Conservation (phyloP, 2,329 filamentous ascomycete genomes). For the Botryotinia calthae region DNA sequence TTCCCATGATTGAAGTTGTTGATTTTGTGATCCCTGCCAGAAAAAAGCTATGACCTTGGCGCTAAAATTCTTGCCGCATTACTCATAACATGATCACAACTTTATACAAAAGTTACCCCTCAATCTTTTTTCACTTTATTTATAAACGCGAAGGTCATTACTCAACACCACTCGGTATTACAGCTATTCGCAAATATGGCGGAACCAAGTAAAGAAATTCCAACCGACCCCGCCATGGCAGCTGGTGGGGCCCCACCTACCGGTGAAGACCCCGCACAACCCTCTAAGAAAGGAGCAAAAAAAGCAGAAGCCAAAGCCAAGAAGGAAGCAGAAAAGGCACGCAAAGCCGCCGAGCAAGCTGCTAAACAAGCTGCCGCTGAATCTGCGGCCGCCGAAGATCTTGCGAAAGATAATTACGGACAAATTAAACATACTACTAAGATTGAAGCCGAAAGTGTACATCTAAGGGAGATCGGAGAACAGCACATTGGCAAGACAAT, state of each 20-base stretch:
- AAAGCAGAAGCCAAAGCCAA: constrained; percentile 84
- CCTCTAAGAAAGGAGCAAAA: constrained; percentile 77
- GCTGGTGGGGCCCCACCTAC: constrained; percentile 10
- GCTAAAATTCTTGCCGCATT: constrained; percentile 21
- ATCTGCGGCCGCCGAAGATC: constrained; percentile 61
- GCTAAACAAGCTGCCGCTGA: constrained; percentile 66
- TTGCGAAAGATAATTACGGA: constrained; percentile 78
- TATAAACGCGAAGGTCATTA: background rate
- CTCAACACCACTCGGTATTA: background rate
- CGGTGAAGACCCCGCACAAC: constrained; percentile 23
- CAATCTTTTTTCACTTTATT: constrained; percentile 12
- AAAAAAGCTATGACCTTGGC: constrained; percentile 12
- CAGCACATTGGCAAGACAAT: constrained; percentile 67
- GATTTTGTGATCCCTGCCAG: background rate
- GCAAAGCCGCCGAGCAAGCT: constrained; percentile 70
- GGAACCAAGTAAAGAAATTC: constrained; percentile 27
- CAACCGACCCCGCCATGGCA: constrained; percentile 23
- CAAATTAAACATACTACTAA: constrained; percentile 58
- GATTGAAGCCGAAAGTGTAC: constrained; percentile 52
- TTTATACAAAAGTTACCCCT: constrained; percentile 19
- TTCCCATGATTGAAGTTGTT: background rate
- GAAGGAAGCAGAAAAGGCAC: constrained; percentile 79
- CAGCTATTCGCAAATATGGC: constrained; percentile 19
- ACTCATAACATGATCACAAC: constrained; percentile 13
- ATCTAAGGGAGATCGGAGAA: constrained; percentile 63